Evolutionary conservation across 2,329 filamentous ascomycete genomes (phyloP).

Genomic region (Botrytis tulipae): DNA sequence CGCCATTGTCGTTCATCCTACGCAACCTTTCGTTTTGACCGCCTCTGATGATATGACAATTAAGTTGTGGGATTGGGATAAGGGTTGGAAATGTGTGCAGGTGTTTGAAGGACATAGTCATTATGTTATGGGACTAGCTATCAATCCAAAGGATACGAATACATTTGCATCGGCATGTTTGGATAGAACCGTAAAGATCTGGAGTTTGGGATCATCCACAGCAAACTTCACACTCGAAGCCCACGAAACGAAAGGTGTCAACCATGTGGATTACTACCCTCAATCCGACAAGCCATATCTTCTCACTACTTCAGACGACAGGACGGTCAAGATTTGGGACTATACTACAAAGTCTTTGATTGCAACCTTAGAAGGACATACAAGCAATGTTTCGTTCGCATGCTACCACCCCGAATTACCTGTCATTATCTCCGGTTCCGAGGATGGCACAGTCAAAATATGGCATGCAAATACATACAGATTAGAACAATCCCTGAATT

Average conservation of each 20-base stretch:
- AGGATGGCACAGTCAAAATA: constrained; percentile 95
- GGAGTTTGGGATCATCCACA: constrained; percentile 89
- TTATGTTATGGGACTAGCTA: constrained; percentile 94
- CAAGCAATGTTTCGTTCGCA: constrained; percentile 96
- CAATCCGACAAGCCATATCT: constrained; percentile 80
- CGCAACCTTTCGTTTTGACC: constrained; percentile 92
- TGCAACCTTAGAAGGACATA: constrained; percentile 93
- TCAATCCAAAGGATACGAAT: constrained; percentile 97
- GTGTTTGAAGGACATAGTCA: constrained; percentile 95
- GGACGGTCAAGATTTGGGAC: constrained; percentile 97
- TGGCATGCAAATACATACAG: constrained; percentile 99
- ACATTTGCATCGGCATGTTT: constrained; percentile 91
- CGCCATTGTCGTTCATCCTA: constrained; percentile 92
- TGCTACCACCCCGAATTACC: constrained; percentile 97
- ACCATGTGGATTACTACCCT: constrained; percentile 89
- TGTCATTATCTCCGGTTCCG: constrained; percentile 95
- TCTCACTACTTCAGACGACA: constrained; percentile 93
- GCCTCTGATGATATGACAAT: constrained; percentile 99
- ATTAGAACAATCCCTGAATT: constrained; percentile 92
- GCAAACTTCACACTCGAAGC: constrained; percentile 97
- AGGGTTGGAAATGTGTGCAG: constrained; percentile 92
- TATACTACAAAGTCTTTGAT: constrained; percentile 98
- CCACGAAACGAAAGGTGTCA: constrained; percentile 95
- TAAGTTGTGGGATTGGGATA: constrained; percentile 99
- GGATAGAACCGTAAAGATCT: constrained; percentile 96